A percentile compares a stretch with the other conserved stretches of the same genome.
Conservation (phyloP, 495 filamentous ascomycete species). For the Tetracladium setigerum region DNA sequence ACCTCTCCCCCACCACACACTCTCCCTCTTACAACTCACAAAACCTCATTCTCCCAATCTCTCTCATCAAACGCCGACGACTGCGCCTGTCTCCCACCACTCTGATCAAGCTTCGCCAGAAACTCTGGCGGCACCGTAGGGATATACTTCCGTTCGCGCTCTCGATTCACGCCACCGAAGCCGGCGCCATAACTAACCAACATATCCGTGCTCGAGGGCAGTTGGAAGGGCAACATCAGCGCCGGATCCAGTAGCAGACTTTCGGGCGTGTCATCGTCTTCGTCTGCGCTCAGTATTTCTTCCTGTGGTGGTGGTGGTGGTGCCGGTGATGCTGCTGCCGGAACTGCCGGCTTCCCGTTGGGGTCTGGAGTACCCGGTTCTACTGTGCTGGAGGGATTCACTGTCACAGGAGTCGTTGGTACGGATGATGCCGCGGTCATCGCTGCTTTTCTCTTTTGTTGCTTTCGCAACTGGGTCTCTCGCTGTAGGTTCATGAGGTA, state of each 20-base stretch:
- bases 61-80: conserved; percentile 13
- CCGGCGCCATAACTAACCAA: conserved; percentile 90
- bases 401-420: conserved; percentile 33
- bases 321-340: conserved; percentile 9
- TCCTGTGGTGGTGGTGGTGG: too few species aligned
- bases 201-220: conserved; percentile 97
- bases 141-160: conserved; percentile 92
- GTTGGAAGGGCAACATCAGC: conserved; percentile 85
- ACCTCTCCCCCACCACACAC: neutral
- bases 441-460: conserved; percentile 33
- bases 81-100: conserved; percentile 9
- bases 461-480: conserved; percentile 51
- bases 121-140: conserved; percentile 93
- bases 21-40: conserved; percentile 5
- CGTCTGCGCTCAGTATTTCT: conserved; percentile 7
- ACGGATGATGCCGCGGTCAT: conserved; percentile 15
- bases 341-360: conserved; percentile 22
- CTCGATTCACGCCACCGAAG: conserved; percentile 84
- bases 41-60: conserved; percentile 25
- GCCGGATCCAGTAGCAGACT: conserved; percentile 79
- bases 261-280: conserved; percentile 49
- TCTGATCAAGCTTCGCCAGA: conserved; percentile 70
- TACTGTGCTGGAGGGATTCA: conserved; percentile 23
- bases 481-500: conserved; percentile 76
- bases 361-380: conserved; percentile 28